These are phyloP conservation scores for Leucoagaricus sp. DNA, from an alignment of 1,284 basidiomycete genomes.

Conservation along the genomic window DNA sequence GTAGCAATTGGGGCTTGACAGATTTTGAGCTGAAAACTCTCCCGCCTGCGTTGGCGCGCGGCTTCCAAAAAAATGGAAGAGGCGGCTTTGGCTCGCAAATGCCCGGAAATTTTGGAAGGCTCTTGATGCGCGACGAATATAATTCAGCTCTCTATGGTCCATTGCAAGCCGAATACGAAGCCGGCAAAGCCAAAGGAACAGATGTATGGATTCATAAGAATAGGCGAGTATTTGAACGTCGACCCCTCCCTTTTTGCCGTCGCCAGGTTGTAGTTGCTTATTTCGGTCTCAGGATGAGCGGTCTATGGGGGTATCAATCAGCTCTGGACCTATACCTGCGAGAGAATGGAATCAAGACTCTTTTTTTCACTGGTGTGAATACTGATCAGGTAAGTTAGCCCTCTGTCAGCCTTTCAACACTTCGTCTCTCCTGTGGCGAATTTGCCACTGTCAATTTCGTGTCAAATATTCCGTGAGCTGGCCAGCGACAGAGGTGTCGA, in stretches of 20 bases:
- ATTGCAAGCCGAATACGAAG: constrained; percentile 54
- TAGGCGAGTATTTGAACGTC: constrained; percentile 37
- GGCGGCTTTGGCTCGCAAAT: constrained; percentile 61
- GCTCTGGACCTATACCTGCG: constrained; percentile 61
- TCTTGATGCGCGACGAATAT: constrained; percentile 59
- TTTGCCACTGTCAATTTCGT: constrained; percentile 1
- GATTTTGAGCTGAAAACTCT: constrained; percentile 61
- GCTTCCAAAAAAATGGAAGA: constrained; percentile 50
- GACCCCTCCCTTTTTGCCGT: neutral
- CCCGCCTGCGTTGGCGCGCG: constrained; percentile 55
- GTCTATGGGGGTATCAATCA: constrained; percentile 62
- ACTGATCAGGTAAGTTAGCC: constrained; percentile 54
- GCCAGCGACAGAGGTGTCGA: too few relatives aligned
- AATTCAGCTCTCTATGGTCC: constrained; percentile 61
- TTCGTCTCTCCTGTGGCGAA: neutral
- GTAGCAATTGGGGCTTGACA: constrained; percentile 71
- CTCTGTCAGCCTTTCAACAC: neutral
- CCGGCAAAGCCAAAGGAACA: constrained; percentile 53
- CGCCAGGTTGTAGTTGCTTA: too few relatives aligned
- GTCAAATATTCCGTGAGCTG: neutral
- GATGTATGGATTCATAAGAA: constrained; percentile 78
- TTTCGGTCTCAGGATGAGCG: constrained; percentile 56
- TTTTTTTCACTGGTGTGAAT: constrained; percentile 68
- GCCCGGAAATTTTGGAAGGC: constrained; percentile 53
- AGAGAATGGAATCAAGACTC: constrained; percentile 61